phyloP scores from a whole-genome alignment of 2,329 filamentous ascomycete species.

The Aureobasidium subglaciale region DNA sequence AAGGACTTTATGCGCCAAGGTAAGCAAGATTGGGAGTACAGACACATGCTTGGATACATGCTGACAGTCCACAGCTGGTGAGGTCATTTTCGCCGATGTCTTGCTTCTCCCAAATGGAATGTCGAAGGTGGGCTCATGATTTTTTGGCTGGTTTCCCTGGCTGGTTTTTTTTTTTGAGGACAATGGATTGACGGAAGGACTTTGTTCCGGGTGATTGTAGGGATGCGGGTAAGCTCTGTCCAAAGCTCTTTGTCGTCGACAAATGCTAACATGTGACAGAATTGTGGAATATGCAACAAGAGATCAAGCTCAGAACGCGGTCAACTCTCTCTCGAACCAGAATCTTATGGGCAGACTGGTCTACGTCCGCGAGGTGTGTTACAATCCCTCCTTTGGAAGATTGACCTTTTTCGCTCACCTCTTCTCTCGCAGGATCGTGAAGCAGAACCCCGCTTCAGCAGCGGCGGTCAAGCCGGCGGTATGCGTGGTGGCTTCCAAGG shows the following conservation, averaged over 20 bases:
- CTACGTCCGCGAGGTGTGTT: slow-evolving; percentile 86
- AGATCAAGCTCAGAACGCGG: slow-evolving; percentile 97
- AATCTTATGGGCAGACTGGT: slow-evolving; percentile 97
- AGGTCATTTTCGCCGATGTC: slow-evolving; percentile 99
- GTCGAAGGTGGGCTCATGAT: slow-evolving; percentile 99
- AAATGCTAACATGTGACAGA: slow-evolving; percentile 45
- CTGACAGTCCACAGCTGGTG: slow-evolving; percentile 63
- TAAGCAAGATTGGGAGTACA: slow-evolving; percentile 46
- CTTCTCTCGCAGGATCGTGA: slow-evolving; percentile 69
- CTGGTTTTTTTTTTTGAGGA: slow-evolving; percentile 65
- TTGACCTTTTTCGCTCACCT: neutral
- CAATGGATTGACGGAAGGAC: slow-evolving; percentile 99
- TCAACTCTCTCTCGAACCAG: slow-evolving; percentile 97
- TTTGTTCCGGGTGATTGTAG: slow-evolving; percentile 83
- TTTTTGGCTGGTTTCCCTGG: slow-evolving; percentile 69
- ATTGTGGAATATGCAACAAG: slow-evolving; percentile 99
- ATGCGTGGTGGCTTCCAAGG: slow-evolving; percentile 47
- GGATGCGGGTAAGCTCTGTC: slow-evolving; percentile 86
- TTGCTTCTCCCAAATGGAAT: slow-evolving; percentile 99
- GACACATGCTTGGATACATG: neutral
- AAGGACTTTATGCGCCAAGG: slow-evolving; percentile 99
- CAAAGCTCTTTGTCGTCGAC: neutral
- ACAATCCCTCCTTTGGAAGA: neutral
- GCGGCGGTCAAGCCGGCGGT: slow-evolving; percentile 46
- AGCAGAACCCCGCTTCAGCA: slow-evolving; percentile 90